Base-by-base conservation (phyloP, 306 rosid genomes). In the Malus fusca region DNA sequence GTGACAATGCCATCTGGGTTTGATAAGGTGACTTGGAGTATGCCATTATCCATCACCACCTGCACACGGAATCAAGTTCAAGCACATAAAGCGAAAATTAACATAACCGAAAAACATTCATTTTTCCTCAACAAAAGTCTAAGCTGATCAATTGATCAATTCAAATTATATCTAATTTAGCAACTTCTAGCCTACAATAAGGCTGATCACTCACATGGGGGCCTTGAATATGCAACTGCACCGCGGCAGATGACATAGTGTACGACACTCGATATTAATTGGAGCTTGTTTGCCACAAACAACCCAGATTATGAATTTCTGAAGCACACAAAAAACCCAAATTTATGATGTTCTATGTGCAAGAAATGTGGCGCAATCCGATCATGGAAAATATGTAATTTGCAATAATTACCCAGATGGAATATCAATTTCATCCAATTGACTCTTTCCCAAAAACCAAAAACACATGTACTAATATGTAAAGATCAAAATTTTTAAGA, bases 1-100 rank as follows among this genome's bases (percentile, higher is more conserved):
- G 93, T 95, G 66, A 95, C 86, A 80, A 92, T 90, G 67, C 97
- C 99, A 67, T 67, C 97, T 1, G 99, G 97, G 43, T 88, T 91
- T 31, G 99, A 89, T 68, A 95, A 80, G 8, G 97, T 90, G 8
- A 95, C 93, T 81, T 95, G 97, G 74, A 87, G 66, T 75, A 95
- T 87, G 68, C 99, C 99, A 88, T 95, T 95, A 79, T 90, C 99
- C 90, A 95, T 86, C 83, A 89, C 89, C 79, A 92, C 97, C 99
- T 95, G 90, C 83, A 68, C 60, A 77, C 62, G n/a, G 68, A 66
- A 63, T 26, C n/a, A 46, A 73, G 65, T 73, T 71, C 74, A 80
- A 72, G 66, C 58, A 68, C 33, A 40, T 31, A n/a, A 42, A 40
- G 14, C 14, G 11, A 70, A 48, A 43, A 6, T 58, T 53, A 42